Evolutionary conservation across 768 basidiomycete species (phyloP).

Genomic region (Phylloporus sp.): DNA sequence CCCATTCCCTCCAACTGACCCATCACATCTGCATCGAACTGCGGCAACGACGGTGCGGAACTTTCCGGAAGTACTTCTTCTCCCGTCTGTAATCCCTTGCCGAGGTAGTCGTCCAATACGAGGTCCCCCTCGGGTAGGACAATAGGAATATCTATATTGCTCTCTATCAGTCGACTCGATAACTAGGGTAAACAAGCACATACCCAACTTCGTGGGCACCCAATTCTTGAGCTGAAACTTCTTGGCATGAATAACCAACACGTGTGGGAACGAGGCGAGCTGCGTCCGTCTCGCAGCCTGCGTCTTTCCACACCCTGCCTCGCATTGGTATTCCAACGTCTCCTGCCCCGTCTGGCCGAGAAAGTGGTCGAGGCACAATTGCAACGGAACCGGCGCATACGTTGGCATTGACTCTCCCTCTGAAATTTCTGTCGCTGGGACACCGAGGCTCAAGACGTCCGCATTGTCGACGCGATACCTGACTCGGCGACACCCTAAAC

Average conservation of each 20-base stretch:
- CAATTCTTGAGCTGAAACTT: conserved; percentile 95
- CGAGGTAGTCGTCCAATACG: conserved; percentile 58
- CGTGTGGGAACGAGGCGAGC: conserved; percentile 84
- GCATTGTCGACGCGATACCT: conserved; percentile 72
- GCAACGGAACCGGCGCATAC: conserved; percentile 60
- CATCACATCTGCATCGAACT: conserved; percentile 73
- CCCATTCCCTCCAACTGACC: conserved; percentile 84
- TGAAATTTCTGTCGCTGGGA: conserved; percentile 52
- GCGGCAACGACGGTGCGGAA: conserved; percentile 41
- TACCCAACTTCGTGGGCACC: conserved; percentile 94
- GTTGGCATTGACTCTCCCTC: conserved; percentile 37
- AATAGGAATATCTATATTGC: conserved; percentile 72
- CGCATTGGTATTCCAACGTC: conserved; percentile 76
- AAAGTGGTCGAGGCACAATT: conserved; percentile 54
- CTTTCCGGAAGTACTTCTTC: conserved; percentile 69
- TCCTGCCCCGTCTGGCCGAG: conserved; percentile 46
- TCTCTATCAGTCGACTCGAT: not conserved
- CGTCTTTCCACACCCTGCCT: conserved; percentile 63
- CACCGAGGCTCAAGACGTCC: conserved; percentile 76
- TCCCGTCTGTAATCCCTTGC: conserved; percentile 60
- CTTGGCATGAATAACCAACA: conserved; percentile 84
- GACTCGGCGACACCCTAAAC: conserved; percentile 70
- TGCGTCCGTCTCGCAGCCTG: conserved; percentile 63
- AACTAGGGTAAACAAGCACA: conserved; percentile 15
- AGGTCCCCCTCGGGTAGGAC: conserved; percentile 60